Evolutionary conservation across 148 eudicot species (phyloP).

Genomic region (Rhododendron henanense): DNA sequence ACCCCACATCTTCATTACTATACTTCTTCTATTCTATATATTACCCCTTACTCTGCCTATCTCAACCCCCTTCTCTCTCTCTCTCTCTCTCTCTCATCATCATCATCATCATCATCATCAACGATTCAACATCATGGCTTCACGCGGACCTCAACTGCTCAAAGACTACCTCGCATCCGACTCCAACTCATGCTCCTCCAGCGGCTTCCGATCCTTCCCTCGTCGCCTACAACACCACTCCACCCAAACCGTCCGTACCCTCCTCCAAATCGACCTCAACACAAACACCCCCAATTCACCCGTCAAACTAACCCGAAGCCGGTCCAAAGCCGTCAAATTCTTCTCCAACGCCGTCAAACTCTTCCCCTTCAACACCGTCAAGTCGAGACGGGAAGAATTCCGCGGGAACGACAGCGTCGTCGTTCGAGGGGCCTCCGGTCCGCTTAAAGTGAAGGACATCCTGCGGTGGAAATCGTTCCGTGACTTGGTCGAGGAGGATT

Average conservation of each 20-base stretch:
- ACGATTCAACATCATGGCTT: background rate
- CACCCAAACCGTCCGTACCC: background rate
- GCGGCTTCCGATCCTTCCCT: conserved; percentile 15
- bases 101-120: background rate
- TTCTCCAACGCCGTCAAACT: conserved; percentile 27
- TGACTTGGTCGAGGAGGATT: conserved; percentile 21
- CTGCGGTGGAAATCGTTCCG: conserved; percentile 63
- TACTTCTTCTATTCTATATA: background rate
- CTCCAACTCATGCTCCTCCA: conserved; percentile 15
- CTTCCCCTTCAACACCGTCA: conserved; percentile 15
- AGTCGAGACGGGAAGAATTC: background rate
- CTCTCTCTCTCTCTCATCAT: conserved; percentile 5
- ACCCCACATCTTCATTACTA: background rate
- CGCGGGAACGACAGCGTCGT: background rate
- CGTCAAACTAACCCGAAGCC: conserved; percentile 23
- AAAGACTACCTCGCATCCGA: conserved; percentile 40
- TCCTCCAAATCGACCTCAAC: background rate
- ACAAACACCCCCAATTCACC: background rate
- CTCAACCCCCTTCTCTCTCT: background rate
- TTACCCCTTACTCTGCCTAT: background rate
- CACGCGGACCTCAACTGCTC: conserved; percentile 22
- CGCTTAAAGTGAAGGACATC: conserved; percentile 54
- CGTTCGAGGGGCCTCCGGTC: background rate
- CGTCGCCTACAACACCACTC: background rate
- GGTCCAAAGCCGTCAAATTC: conserved; percentile 27